Conservation (phyloP, 2,329 filamentous ascomycete genomes). For the Blumeria hordei region DNA sequence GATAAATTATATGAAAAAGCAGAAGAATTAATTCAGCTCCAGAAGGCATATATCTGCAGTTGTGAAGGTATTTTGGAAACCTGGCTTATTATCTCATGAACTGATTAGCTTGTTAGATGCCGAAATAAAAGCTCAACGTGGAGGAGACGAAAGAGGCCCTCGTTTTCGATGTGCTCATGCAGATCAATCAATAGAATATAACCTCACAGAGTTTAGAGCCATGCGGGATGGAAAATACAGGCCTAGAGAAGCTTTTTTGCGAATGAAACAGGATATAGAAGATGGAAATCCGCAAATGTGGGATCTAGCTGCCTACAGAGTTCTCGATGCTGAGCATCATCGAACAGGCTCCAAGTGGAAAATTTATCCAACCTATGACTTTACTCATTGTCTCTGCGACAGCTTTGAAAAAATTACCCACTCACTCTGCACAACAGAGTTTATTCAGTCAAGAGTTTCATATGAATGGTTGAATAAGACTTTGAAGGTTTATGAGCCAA, state of each 20-base stretch:
- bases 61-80: constrained; percentile 30
- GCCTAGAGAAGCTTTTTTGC: constrained; percentile 57
- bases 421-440: constrained; percentile 82
- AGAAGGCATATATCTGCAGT: constrained; percentile 63
- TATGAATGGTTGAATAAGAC: constrained; percentile 79
- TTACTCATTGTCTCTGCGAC: constrained; percentile 76
- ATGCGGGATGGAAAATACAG: constrained; percentile 88
- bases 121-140: constrained; percentile 70
- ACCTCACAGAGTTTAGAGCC: constrained; percentile 58
- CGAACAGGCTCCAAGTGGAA: constrained; percentile 66
- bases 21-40: constrained; percentile 54
- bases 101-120: constrained; percentile 25
- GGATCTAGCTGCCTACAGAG: constrained; percentile 79
- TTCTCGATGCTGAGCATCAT: constrained; percentile 53
- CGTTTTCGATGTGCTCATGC: constrained; percentile 66
- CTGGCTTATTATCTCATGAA: background rate
- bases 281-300: constrained; percentile 86
- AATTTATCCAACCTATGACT: constrained; percentile 91
- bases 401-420: constrained; percentile 83
- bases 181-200: constrained; percentile 48
- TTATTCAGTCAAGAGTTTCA: constrained; percentile 58
- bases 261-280: constrained; percentile 79
- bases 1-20: constrained; percentile 66
- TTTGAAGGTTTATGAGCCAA: constrained; percentile 65
- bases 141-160: constrained; percentile 44